Evolutionary conservation across 257 asterid species (phyloP).

Genomic region (Mitragyna speciosa): DNA sequence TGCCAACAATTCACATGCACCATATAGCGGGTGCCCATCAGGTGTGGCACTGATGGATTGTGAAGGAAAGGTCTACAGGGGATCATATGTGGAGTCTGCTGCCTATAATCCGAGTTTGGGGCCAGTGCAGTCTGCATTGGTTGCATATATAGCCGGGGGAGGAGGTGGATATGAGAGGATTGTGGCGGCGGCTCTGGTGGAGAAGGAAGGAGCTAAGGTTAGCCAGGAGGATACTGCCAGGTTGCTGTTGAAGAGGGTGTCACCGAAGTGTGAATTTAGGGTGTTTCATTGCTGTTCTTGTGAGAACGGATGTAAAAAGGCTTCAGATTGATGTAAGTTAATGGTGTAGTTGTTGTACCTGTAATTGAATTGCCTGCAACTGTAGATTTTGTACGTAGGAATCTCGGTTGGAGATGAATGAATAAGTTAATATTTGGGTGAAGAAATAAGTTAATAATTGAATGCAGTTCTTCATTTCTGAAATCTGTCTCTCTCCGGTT

Average conservation of each 20-base stretch:
- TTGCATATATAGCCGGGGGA: slow-evolving; percentile 65
- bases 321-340: background rate
- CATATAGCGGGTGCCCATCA: slow-evolving; percentile 80
- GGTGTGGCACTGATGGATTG: slow-evolving; percentile 84
- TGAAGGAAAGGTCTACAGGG: slow-evolving; percentile 67
- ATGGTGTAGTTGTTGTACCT: background rate
- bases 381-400: slow-evolving; percentile 7
- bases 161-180: slow-evolving; percentile 72
- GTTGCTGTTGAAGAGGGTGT: slow-evolving; percentile 55
- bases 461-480: slow-evolving; percentile 4
- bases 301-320: slow-evolving; percentile 26
- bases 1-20: slow-evolving; percentile 80
- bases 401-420: background rate
- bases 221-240: slow-evolving; percentile 68
- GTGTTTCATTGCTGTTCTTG: slow-evolving; percentile 45
- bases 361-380: slow-evolving; percentile 8
- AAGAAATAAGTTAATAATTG: slow-evolving; percentile 1
- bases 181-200: slow-evolving; percentile 83
- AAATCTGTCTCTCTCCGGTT: background rate
- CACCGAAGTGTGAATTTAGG: slow-evolving; percentile 62
- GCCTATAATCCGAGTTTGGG: slow-evolving; percentile 89
- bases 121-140: slow-evolving; percentile 84
- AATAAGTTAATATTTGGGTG: background rate
- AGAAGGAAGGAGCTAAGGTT: slow-evolving; percentile 55
- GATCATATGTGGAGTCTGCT: slow-evolving; percentile 79